A percentile compares a stretch with the other conserved stretches of the same genome.
These are phyloP conservation scores for Vitis cinerea DNA, from an alignment of 164 flowering plant genomes.

Conservation along the genomic window DNA sequence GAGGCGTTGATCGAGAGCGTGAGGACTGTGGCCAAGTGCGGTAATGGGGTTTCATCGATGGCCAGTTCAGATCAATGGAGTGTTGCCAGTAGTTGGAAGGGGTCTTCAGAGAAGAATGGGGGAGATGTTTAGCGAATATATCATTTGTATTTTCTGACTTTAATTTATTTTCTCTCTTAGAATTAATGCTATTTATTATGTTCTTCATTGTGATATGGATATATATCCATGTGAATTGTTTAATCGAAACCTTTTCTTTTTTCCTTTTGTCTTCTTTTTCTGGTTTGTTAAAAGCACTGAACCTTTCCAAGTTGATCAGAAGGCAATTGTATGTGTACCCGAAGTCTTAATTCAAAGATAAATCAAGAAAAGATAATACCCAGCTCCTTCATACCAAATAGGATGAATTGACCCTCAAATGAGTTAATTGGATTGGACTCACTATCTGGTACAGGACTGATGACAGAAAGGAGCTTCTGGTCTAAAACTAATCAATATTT, in stretches of 20 bases:
- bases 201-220: neutral
- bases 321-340: no score
- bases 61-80: slow-evolving; percentile 35
- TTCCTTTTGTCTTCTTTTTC: neutral
- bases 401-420: no score
- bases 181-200: neutral
- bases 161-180: neutral
- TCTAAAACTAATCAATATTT: no score
- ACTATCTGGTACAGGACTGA: no score
- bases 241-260: neutral
- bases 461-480: no score
- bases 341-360: no score
- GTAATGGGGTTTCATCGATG: slow-evolving; percentile 18
- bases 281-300: no score
- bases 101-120: slow-evolving; percentile 3
- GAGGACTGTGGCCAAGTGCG: slow-evolving; percentile 48
- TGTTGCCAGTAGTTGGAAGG: slow-evolving; percentile 29
- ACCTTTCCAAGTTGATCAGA: no score
- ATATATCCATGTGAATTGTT: neutral
- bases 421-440: no score
- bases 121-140: neutral
- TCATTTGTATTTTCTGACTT: neutral
- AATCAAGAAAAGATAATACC: no score
- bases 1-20: slow-evolving; percentile 45
- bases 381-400: no score